Evolutionary conservation across 2,329 filamentous ascomycete genomes (phyloP).

Genomic region (Dactylellina drechsleri): DNA sequence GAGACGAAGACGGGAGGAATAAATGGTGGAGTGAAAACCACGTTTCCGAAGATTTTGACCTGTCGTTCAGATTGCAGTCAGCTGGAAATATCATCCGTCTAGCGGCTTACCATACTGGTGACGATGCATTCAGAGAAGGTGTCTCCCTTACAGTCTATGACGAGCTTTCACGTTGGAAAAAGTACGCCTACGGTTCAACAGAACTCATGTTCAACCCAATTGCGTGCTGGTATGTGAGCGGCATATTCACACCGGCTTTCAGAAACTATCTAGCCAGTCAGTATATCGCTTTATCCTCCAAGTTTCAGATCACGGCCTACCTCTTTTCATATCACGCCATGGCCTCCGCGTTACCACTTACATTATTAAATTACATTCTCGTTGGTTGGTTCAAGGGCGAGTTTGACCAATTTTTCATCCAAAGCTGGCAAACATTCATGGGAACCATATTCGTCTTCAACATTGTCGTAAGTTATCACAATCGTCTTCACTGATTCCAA

Average conservation of each 20-base stretch:
- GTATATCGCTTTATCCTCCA: slow-evolving; percentile 72
- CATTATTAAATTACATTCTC: slow-evolving; percentile 75
- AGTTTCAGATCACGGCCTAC: slow-evolving; percentile 77
- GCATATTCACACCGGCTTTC: slow-evolving; percentile 75
- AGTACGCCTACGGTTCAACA: slow-evolving; percentile 69
- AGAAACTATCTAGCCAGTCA: slow-evolving; percentile 68
- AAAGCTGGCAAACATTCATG: slow-evolving; percentile 73
- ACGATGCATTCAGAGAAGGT: slow-evolving; percentile 74
- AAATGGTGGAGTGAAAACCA: slow-evolving; percentile 80
- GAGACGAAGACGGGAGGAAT: slow-evolving; percentile 68
- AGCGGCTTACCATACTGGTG: slow-evolving; percentile 73
- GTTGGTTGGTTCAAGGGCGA: slow-evolving; percentile 76
- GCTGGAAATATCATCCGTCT: slow-evolving; percentile 75
- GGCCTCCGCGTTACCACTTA: slow-evolving; percentile 73
- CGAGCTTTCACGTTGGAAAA: slow-evolving; percentile 77
- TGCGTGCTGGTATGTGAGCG: slow-evolving; percentile 70
- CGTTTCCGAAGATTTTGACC: slow-evolving; percentile 82
- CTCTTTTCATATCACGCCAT: slow-evolving; percentile 79
- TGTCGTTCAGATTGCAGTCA: slow-evolving; percentile 76
- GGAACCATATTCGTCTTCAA: slow-evolving; percentile 71
- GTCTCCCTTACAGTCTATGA: slow-evolving; percentile 79
- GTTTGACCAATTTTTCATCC: slow-evolving; percentile 74
- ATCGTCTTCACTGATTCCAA: neutral
- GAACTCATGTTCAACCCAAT: slow-evolving; percentile 77
- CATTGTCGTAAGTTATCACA: slow-evolving; percentile 56